phyloP scores from a whole-genome alignment of 2,329 filamentous ascomycete genomes.

The Penicillium sp. region DNA sequence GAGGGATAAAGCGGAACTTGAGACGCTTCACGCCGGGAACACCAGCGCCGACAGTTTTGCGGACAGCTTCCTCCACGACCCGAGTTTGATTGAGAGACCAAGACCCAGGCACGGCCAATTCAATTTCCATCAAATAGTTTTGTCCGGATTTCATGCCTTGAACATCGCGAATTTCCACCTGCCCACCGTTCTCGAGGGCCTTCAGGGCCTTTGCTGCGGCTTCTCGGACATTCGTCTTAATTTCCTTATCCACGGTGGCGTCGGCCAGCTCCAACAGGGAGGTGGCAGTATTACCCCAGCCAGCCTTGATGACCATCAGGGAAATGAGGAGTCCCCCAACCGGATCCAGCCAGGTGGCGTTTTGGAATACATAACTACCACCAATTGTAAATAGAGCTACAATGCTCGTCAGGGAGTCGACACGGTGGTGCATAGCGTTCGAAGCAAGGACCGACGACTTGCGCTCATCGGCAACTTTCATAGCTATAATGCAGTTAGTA shows the following conservation, averaged over 20 bases:
- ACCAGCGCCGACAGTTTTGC: slow-evolving; percentile 66
- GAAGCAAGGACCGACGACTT: slow-evolving; percentile 94
- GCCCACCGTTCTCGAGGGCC: slow-evolving; percentile 50
- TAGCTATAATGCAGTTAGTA: slow-evolving; percentile 53
- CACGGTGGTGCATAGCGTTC: slow-evolving; percentile 92
- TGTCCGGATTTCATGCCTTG: slow-evolving; percentile 93
- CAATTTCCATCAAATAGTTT: slow-evolving; percentile 89
- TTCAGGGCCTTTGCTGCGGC: slow-evolving; percentile 59
- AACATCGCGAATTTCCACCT: slow-evolving; percentile 69
- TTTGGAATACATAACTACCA: slow-evolving; percentile 77
- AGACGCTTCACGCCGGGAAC: slow-evolving; percentile 81
- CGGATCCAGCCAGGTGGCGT: slow-evolving; percentile 89
- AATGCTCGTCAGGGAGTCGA: slow-evolving; percentile 92
- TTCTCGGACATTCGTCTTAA: slow-evolving; percentile 66
- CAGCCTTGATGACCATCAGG: slow-evolving; percentile 85
- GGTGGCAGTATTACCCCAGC: slow-evolving; percentile 75
- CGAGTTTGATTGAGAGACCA: slow-evolving; percentile 71
- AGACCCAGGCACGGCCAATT: slow-evolving; percentile 69
- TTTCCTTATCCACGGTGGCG: slow-evolving; percentile 77
- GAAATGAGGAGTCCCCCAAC: slow-evolving; percentile 91
- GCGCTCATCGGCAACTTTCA: slow-evolving; percentile 90
- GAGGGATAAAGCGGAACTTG: slow-evolving; percentile 74
- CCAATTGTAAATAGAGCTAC: slow-evolving; percentile 86
- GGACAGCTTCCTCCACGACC: slow-evolving; percentile 66
- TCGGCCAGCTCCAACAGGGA: slow-evolving; percentile 89